phyloP scores from a whole-genome alignment of 768 basidiomycete species.

The Mycena albidolilacea region DNA sequence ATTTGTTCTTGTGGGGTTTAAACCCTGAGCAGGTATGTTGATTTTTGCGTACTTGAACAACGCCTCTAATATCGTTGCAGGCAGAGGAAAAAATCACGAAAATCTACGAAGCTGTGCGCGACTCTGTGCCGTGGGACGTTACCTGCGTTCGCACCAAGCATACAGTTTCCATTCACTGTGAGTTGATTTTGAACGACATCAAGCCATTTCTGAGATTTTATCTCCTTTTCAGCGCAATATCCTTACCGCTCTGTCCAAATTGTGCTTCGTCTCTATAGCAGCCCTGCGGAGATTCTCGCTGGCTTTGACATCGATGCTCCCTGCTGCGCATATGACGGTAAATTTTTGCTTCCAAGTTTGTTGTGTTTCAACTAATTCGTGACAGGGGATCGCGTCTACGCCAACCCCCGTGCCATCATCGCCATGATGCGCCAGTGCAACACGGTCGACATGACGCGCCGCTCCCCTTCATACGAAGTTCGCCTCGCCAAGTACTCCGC shows the following conservation, averaged over 20 bases:
- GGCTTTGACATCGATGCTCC: slow-evolving; percentile 80
- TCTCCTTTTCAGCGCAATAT: slow-evolving; percentile 64
- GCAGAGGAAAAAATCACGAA: slow-evolving; percentile 72
- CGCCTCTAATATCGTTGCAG: slow-evolving; percentile 42
- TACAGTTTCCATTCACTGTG: slow-evolving; percentile 75
- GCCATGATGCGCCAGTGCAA: slow-evolving; percentile 80
- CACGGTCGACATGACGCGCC: slow-evolving; percentile 72
- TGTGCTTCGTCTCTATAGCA: slow-evolving; percentile 73
- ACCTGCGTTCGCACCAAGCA: slow-evolving; percentile 78
- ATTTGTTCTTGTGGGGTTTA: slow-evolving; percentile 75
- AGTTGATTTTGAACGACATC: slow-evolving; percentile 36
- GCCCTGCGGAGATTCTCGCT: slow-evolving; percentile 75
- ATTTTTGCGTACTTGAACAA: neutral
- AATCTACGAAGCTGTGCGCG: slow-evolving; percentile 76
- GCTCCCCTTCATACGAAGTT: slow-evolving; percentile 77
- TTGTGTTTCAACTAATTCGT: slow-evolving; percentile 3
- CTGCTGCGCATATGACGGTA: slow-evolving; percentile 69
- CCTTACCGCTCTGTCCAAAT: slow-evolving; percentile 79
- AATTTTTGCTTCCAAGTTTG: neutral
- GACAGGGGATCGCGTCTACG: slow-evolving; percentile 66
- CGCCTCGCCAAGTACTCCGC: slow-evolving; percentile 71
- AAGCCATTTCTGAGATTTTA: neutral
- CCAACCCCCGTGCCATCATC: slow-evolving; percentile 71
- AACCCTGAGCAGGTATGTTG: slow-evolving; percentile 63
- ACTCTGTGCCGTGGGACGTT: slow-evolving; percentile 78